phyloP scores from a whole-genome alignment of 148 eudicot species.

The Tetragonia tetragonoides region DNA sequence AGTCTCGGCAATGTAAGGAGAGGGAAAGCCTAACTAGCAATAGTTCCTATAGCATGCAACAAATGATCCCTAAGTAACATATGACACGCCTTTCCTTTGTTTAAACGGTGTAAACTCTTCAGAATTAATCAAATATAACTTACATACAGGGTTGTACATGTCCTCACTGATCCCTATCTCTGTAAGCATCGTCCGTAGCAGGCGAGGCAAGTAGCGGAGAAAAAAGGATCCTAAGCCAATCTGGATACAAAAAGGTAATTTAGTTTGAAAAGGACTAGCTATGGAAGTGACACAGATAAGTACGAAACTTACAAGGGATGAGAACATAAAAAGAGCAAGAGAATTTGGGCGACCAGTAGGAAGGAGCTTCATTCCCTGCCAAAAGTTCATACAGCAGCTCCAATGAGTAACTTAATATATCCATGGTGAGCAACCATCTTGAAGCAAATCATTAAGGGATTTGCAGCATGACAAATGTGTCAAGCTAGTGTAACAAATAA shows the following conservation, averaged over 20 bases:
- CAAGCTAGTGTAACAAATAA: background rate
- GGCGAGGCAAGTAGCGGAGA: constrained; percentile 57
- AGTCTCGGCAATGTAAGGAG: background rate
- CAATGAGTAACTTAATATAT: background rate
- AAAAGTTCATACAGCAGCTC: constrained; percentile 12
- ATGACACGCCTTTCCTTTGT: background rate
- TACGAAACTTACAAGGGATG: constrained; percentile 57
- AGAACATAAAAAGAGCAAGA: constrained; percentile 62
- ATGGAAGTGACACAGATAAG: constrained; percentile 21
- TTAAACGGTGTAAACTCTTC: background rate
- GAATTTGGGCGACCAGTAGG: constrained; percentile 87
- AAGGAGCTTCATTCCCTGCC: constrained; percentile 98
- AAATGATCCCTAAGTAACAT: background rate
- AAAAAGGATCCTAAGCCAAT: constrained; percentile 82
- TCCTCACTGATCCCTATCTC: constrained; percentile 88
- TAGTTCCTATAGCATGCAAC: background rate
- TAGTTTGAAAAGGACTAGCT: background rate
- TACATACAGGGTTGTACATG: constrained; percentile 96
- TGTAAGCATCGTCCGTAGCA: constrained; percentile 51
- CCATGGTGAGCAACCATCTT: background rate
- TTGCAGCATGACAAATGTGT: background rate
- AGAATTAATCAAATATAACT: constrained; percentile 41
- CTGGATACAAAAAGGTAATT: constrained; percentile 35
- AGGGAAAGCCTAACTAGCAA: background rate
- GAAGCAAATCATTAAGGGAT: background rate